A percentile compares a stretch with the other conserved stretches of the same genome.
phyloP scores from a whole-genome alignment of 2,329 filamentous ascomycete species.

The Calonectria pauciramosa region DNA sequence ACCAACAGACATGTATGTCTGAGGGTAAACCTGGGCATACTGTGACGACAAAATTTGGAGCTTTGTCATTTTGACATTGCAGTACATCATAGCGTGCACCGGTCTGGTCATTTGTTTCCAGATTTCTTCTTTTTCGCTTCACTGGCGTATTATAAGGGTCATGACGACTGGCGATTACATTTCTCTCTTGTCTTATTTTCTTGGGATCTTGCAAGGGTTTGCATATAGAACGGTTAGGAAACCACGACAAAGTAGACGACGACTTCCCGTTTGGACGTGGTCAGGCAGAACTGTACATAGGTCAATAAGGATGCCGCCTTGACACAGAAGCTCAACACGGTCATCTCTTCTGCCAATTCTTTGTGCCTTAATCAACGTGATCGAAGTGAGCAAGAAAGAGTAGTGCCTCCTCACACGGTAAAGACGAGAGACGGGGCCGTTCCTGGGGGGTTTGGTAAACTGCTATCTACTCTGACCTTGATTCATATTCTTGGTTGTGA shows the following conservation, averaged over 20 bases:
- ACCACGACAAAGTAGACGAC: constrained; percentile 47
- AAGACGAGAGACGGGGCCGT: neutral
- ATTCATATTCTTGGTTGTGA: neutral
- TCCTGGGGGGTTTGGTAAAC: neutral
- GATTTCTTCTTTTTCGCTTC: constrained; percentile 44
- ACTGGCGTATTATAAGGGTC: constrained; percentile 47
- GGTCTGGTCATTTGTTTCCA: constrained; percentile 39
- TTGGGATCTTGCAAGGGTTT: constrained; percentile 47
- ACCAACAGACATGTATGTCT: constrained; percentile 9
- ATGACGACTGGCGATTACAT: constrained; percentile 49
- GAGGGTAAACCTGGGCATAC: constrained; percentile 15
- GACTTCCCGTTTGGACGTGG: constrained; percentile 41
- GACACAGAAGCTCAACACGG: constrained; percentile 31
- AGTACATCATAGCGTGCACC: constrained; percentile 46
- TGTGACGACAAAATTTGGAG: constrained; percentile 29
- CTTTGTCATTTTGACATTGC: constrained; percentile 44
- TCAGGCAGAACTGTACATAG: constrained; percentile 47
- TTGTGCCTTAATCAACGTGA: too few relatives aligned
- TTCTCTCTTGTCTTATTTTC: constrained; percentile 33
- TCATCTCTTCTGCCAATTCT: constrained; percentile 36
- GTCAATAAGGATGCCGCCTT: constrained; percentile 45
- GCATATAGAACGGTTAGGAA: constrained; percentile 53
- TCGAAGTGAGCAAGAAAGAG: neutral
- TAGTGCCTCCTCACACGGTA: too few relatives aligned
- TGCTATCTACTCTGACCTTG: neutral